These are phyloP conservation scores for Nemania sp. DNA, from an alignment of 2,329 filamentous ascomycete genomes.

Conservation along the genomic window DNA sequence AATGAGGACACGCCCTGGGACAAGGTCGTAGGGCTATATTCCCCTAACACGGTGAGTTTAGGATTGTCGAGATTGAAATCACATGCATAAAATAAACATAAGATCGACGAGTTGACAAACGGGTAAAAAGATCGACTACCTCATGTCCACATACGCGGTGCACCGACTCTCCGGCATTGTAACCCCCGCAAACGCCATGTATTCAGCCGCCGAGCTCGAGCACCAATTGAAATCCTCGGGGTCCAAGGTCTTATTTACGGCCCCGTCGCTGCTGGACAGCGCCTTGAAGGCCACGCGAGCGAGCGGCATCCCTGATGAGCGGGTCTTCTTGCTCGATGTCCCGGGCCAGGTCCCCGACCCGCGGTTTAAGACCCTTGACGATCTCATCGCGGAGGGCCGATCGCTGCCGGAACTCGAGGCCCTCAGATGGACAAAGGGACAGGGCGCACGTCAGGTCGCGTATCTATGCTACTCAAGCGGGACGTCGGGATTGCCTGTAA, in stretches of 20 bases:
- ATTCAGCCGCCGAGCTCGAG: conserved; percentile 67
- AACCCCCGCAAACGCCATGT: conserved; percentile 72
- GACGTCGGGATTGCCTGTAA: conserved; percentile 71
- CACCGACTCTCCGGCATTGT: conserved; percentile 70
- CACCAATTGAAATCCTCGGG: conserved; percentile 69
- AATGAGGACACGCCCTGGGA: conserved; percentile 76
- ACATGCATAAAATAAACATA: neutral
- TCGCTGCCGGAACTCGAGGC: conserved; percentile 54
- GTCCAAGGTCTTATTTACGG: conserved; percentile 72
- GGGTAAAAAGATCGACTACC: conserved; percentile 62
- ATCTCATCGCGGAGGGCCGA: conserved; percentile 63
- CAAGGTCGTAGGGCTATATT: conserved; percentile 74
- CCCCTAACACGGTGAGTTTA: conserved; percentile 63
- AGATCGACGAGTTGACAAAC: conserved; percentile 1
- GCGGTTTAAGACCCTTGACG: conserved; percentile 64
- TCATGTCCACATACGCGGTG: conserved; percentile 69
- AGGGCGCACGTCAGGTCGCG: conserved; percentile 65
- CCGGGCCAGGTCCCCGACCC: conserved; percentile 44
- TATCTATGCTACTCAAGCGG: conserved; percentile 77
- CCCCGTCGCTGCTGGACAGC: conserved; percentile 63
- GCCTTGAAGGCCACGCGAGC: conserved; percentile 66
- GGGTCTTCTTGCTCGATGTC: conserved; percentile 66
- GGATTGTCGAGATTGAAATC: neutral
- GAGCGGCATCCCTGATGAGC: conserved; percentile 62
- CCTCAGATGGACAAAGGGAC: conserved; percentile 60